Base-by-base conservation (phyloP, 2,329 filamentous ascomycete species). In the Colletotrichum filicis region DNA sequence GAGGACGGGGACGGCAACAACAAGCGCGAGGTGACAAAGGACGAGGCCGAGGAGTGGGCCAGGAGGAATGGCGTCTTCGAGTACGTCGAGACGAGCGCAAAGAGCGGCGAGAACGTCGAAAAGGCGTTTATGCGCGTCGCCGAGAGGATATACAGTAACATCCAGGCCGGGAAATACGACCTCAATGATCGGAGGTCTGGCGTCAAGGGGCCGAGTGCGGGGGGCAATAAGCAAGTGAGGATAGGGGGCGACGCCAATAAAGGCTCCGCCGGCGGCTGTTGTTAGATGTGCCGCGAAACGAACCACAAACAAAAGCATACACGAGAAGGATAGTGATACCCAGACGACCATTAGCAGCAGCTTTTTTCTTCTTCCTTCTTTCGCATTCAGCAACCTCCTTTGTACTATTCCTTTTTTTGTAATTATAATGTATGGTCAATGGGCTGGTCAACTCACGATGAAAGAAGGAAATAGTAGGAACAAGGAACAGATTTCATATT, bases 71-170 rank as follows among this genome's bases (percentile, higher is more conserved):
- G 94, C 71, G 92, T 98, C 30, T 90, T 98, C 80, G 92, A 95
- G 80, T 98, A 98, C 81, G 95, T 98, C 75, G 97, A 99, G 86
- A 99, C 97, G 52, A 95, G 93, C 76, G 97, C 97, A 62, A 99
- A 98, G 87, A 97, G 93, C 74, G 97, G 97, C 65, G 95, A 97
- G 80, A 95, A 95, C 63, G 97, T 99, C 46, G 97, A 99, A 82
- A 90, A 92, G 77, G 97, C 97, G 2, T 99, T 99, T 79, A 89
- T 97, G 80, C 92, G 97, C 79, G 95, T 98, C 16, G 95, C 97
- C 24, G 95, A 98, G 86, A 89, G 95, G 82, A 98, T 99, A 85
- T 97, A 97, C 81, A 92, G 96, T 81, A 98, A 98, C 79, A 98
- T 99, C 75, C 95, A 98, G 85, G 94, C 94, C 1, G 97, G 97